Conservation (phyloP, 1,284 basidiomycete genomes). For the Laetiporus sulphureus region DNA sequence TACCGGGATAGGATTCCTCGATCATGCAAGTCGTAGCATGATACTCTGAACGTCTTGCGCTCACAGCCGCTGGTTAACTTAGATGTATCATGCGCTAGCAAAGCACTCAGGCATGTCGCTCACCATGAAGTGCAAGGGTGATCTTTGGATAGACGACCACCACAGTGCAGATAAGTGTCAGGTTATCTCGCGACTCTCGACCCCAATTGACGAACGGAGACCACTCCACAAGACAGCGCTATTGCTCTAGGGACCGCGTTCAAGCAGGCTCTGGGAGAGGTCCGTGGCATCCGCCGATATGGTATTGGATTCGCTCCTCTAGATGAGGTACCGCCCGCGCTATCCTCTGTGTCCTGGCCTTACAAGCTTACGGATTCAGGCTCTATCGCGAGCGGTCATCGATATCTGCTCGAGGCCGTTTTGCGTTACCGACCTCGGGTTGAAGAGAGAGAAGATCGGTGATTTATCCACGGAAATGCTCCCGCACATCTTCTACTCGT, state of each 20-base stretch:
- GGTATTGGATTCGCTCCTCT: slow-evolving; percentile 96
- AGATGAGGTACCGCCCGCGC: slow-evolving; percentile 74
- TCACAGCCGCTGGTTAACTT: slow-evolving; percentile 5
- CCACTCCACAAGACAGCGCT: slow-evolving; percentile 76
- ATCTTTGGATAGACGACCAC: slow-evolving; percentile 98
- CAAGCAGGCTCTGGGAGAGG: slow-evolving; percentile 92
- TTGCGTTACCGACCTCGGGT: slow-evolving; percentile 86
- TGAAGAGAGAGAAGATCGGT: slow-evolving; percentile 95
- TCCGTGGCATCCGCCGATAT: slow-evolving; percentile 92
- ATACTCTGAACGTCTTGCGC: not conserved
- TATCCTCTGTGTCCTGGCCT: slow-evolving; percentile 1
- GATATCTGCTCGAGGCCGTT: slow-evolving; percentile 97
- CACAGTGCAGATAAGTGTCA: slow-evolving; percentile 88
- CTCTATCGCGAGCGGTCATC: slow-evolving; percentile 91
- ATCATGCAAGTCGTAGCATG: slow-evolving; percentile 69
- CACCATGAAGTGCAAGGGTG: slow-evolving; percentile 87
- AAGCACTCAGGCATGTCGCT: slow-evolving; percentile 93
- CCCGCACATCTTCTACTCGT: slow-evolving; percentile 90
- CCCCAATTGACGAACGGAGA: slow-evolving; percentile 12
- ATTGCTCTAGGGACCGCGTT: slow-evolving; percentile 92
- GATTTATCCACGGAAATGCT: slow-evolving; percentile 98
- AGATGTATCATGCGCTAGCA: slow-evolving; percentile 95
- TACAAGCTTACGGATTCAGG: slow-evolving; percentile 39
- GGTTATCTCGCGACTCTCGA: slow-evolving; percentile 1
- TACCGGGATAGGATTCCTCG: slow-evolving; percentile 97